A percentile compares a stretch with the other conserved stretches of the same genome.
Conservation (phyloP, 2,329 filamentous ascomycete species). For the Drechslerella stenobrocha region DNA sequence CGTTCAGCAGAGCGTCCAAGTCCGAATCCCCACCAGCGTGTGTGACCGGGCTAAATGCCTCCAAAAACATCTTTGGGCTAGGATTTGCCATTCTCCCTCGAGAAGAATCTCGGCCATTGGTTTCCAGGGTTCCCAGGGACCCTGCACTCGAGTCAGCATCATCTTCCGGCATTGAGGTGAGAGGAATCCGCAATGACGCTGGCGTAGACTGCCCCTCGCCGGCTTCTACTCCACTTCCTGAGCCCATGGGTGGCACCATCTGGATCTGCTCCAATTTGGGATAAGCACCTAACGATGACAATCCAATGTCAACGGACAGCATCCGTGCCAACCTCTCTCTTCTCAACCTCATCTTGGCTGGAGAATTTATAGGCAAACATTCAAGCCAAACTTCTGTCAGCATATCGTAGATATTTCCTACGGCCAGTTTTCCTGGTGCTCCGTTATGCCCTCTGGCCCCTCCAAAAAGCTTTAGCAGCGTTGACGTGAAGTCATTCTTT, state of each 20-base stretch:
- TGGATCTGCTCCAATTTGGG: background rate
- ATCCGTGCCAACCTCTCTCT: conserved; percentile 41
- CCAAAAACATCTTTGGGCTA: conserved; percentile 13
- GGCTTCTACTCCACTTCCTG: background rate
- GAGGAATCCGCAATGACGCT: background rate
- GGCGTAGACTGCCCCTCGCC: background rate
- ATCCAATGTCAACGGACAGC: conserved; percentile 19
- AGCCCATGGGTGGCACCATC: background rate
- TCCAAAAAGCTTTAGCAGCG: background rate
- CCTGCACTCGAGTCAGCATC: background rate
- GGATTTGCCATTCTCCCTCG: background rate
- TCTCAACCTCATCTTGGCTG: conserved; percentile 26
- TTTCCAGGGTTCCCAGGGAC: background rate
- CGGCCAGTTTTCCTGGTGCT: background rate
- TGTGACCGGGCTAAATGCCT: conserved; percentile 23
- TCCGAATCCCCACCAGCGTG: conserved; percentile 13
- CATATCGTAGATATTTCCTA: conserved; percentile 21
- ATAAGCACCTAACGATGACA: conserved; percentile 30
- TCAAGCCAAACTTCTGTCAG: conserved; percentile 32
- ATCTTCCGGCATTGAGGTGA: background rate
- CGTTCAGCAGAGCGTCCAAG: conserved; percentile 19
- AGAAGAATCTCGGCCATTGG: background rate
- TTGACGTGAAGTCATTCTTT: background rate
- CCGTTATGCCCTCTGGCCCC: no score
- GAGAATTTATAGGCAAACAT: conserved; percentile 10